phyloP scores from a whole-genome alignment of 2,329 filamentous ascomycete species.

The Verticillium klebahnii region DNA sequence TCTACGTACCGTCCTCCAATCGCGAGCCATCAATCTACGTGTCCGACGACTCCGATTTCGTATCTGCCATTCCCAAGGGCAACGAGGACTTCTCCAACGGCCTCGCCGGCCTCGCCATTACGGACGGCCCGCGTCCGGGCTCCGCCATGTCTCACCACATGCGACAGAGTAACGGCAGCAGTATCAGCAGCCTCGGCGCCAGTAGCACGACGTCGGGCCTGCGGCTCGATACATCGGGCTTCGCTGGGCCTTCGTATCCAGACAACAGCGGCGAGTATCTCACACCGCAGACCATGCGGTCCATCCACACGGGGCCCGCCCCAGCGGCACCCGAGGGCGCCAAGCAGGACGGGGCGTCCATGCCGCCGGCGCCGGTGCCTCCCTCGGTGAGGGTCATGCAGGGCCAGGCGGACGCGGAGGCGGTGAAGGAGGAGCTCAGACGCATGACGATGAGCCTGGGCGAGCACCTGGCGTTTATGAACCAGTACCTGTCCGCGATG shows the following conservation, averaged over 20 bases:
- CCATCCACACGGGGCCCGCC: constrained; percentile 9
- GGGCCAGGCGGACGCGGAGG: constrained; percentile 44
- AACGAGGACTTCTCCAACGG: constrained; percentile 19
- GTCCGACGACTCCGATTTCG: constrained; percentile 52
- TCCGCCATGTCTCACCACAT: constrained; percentile 6
- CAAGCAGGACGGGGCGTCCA: not conserved
- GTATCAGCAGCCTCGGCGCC: constrained; percentile 8
- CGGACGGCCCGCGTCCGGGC: constrained; percentile 6
- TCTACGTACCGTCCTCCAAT: constrained; percentile 39
- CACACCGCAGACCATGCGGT: constrained; percentile 4
- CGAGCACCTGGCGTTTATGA: constrained; percentile 42
- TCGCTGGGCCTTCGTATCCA: constrained; percentile 14
- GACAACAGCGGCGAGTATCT: constrained; percentile 13
- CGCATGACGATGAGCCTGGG: constrained; percentile 44
- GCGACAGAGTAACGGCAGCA: constrained; percentile 9
- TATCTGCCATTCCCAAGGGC: constrained; percentile 23
- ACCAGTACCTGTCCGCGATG: constrained; percentile 37
- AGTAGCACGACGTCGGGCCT: constrained; percentile 3
- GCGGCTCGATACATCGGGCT: constrained; percentile 9
- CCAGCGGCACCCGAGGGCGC: constrained; percentile 6
- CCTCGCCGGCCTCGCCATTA: constrained; percentile 24
- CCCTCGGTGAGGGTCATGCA: constrained; percentile 51
- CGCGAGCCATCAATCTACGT: constrained; percentile 58
- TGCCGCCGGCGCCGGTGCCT: constrained; percentile 33
- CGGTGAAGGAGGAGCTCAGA: constrained; percentile 47